Base-by-base conservation (phyloP, 345 rosid genomes). In the Moricandia arvensis region DNA sequence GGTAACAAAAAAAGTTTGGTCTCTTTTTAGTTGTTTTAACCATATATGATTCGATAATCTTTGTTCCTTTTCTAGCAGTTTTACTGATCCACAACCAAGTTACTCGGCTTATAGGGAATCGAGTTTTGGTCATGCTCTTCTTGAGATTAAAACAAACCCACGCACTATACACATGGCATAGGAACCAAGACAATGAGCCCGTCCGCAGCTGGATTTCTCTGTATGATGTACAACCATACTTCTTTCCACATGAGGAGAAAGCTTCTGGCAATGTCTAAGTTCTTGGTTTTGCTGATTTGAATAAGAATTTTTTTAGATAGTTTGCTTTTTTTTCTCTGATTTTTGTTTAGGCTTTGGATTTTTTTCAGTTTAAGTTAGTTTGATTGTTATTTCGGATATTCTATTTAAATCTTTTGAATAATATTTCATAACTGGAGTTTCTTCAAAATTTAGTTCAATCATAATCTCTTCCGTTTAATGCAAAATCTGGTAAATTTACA, bases 101-200 rank as follows among this genome's bases (percentile, higher is more conserved):
- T 83, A 86, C 27, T 88, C 92, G 1, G 88, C 90, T 0, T 88
- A 79, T 47, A 75, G 90, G 1, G 90, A 88, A 66, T 86, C 90
- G 6, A 88, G 90, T 69, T 86, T 81, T 34, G 88, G 90, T 9
- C 92, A 86, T 21, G 85, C 88, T 0, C 37, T 79, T 6, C 76
- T 86, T 73, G 85, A 88, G 75, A 85, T 88, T 33, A 59, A 55
- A 68, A 88, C 71, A 77, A 61, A 86, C 90, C 17, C 88, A 83
- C 11, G 88, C 92, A 0, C 33, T 17, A 6, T 86, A 85, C 73
- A 80, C 79, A 0, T 88, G 89, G 89, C 84, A 86, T 63, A 80
- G 87, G 18, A 86, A 88, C 54, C 82, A 88, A 33, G 86, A 84
- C 17, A 87, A 84, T 1, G 79, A 79, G 8, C 75, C 83, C 6